phyloP scores from a whole-genome alignment of 495 filamentous ascomycete species.

The Aeminium ludgeri region DNA sequence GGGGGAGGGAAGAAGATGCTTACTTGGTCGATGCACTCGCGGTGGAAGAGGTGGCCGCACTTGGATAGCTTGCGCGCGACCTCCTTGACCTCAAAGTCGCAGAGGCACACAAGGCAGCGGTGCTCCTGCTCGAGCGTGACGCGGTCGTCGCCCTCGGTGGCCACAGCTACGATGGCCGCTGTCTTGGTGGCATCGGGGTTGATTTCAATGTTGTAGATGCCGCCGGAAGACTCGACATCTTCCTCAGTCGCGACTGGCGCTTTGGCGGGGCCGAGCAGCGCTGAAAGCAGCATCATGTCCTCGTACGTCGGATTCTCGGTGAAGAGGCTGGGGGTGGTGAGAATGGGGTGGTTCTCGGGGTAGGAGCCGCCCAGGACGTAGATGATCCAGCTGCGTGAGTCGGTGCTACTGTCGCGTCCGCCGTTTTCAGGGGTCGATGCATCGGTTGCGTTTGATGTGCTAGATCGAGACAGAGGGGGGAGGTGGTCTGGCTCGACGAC shows the following conservation, averaged over 20 bases:
- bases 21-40: constrained; percentile 64
- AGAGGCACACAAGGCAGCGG: constrained; percentile 55
- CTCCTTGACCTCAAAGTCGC: constrained; percentile 51
- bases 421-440: constrained; percentile 7
- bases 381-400: constrained; percentile 53
- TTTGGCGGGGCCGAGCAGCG: constrained; percentile 55
- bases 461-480: constrained; percentile 29
- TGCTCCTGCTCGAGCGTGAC: constrained; percentile 39
- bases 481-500: constrained; percentile 47
- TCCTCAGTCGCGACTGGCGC: constrained; percentile 53
- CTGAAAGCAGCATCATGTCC: constrained; percentile 60
- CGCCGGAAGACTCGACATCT: constrained; percentile 49
- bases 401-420: constrained; percentile 9
- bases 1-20: constrained; percentile 7
- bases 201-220: constrained; percentile 23
- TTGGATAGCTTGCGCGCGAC: constrained; percentile 45
- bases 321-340: constrained; percentile 60
- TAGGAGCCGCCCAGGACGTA: constrained; percentile 65
- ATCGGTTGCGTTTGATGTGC: constrained; percentile 14
- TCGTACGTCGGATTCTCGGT: constrained; percentile 68
- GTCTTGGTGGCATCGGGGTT: constrained; percentile 24
- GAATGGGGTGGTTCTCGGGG: constrained; percentile 58
- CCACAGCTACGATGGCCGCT: constrained; percentile 32
- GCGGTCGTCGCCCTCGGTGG: constrained; percentile 27
- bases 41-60: constrained; percentile 57